Base-by-base conservation (phyloP, 805 yeast genomes). In the Zygosaccharomyces kombuchaensis region DNA sequence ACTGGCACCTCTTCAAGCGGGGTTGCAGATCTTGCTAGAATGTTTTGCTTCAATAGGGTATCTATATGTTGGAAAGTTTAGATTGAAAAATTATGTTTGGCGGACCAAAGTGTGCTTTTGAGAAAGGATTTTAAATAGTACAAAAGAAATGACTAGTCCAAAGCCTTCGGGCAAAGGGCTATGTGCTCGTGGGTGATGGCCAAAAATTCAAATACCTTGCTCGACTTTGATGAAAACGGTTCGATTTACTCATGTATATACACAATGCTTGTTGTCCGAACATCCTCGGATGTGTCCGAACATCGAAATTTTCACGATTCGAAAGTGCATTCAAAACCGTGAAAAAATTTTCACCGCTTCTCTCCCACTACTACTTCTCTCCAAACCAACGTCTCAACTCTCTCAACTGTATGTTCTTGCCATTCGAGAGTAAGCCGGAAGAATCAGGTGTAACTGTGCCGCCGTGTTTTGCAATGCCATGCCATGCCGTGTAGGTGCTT, bases 371-470 rank as follows among this genome's bases (percentile, higher is more conserved):
- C 16, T n/a, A 29, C 32, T 3, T 7, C n/a, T 26, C 29, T 29
- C 8, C 13, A 12, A 29, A 13, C 16, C 10, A 6, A 7, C 29
- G 12, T n/a, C 32, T 6, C 10, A 29, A n/a, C 13, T 13, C 32
- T 10, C n/a, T 29, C 14, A 14, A 38, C 21, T 16, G 41, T 38
- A 38, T 38, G 41, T 38, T 38, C 41, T 38, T 38, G 34, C 14
- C 17, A 27, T 12, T 9, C 27, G 41, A 38, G 41, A 26, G 41
- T 38, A 32, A 16, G 26, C 31, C 34, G 41, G 17, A 38, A 38
- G 41, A 38, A 38, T 38, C 41, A 38, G 41, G 22, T 12, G 41
- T 38, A 38, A 38, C 41, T 38, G 41, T 27, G 23, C 29, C 22
- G 41, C 32, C 32, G 32, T 10, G 10, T 12, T 12, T 19, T 5